Base-by-base conservation (phyloP, 176 grass and related monocot genomes). In the Aegilops speltoides region DNA sequence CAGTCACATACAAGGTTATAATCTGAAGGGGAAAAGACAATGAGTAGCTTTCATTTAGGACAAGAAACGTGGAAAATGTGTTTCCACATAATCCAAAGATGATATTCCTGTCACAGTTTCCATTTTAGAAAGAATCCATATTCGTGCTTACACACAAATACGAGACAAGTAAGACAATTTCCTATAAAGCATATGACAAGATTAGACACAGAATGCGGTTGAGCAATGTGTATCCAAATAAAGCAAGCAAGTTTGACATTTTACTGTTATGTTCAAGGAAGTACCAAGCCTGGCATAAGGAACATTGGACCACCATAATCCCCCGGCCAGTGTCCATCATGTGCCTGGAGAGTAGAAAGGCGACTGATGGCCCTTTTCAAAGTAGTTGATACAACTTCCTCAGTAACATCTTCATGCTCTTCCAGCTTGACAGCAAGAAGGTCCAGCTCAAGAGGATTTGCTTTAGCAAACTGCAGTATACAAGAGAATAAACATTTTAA, bases 271-370 rank as follows among this genome's bases (percentile, higher is more conserved):
- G 60, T 41, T 20, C 5, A 28, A 84, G 41, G n/a, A 88, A 77
- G 64, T 93, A 98, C 95, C 93, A 98, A 81, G 86, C 89, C 87
- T 56, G 91, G 95, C 91, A 98, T 80, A 76, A 92, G 89, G 84
- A 95, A 95, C 95, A 98, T 90, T 43, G 95, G 93, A 3, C 95
- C 95, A 23, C 87, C 95, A 74, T 89, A 95, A 85, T 95, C 95
- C 64, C 95, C 91, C 54, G 93, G 80, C 95, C 93, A 98, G 87
- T 95, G 93, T 28, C 93, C 93, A 91, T 98, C 93, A 68, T 95
- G 87, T 79, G 93, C 83, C 87, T 98, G 93, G 8, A 98, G 84
- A 43, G 91, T 93, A 87, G 93, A 93, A 56, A 61, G 83, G 25
- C 91, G 85, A 23, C 76, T 85, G 23, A 95, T 92, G 20, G 89